Percentiles rank a stretch among this genome's conserved stretches.
Evolutionary conservation across 306 rosid genomes (phyloP).

Genomic region (Rosa lucieae): DNA sequence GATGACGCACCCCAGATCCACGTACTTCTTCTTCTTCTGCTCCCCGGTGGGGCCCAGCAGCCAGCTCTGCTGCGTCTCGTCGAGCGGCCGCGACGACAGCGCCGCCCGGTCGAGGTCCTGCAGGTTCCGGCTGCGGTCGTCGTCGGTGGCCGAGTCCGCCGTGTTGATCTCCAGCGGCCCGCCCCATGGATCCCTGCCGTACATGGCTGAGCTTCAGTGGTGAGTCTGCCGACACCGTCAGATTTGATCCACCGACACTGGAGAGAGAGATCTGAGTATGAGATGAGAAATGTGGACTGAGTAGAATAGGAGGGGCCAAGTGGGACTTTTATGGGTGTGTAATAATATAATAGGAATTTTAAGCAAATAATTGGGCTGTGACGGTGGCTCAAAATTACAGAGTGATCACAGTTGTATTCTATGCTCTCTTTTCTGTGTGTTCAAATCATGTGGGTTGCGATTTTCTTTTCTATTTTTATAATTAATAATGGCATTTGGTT

Average conservation of each 20-base stretch:
- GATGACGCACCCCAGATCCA: constrained; percentile 92
- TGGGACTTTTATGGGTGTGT: neutral
- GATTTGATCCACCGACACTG: neutral
- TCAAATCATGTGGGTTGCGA: neutral
- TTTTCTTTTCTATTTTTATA: neutral
- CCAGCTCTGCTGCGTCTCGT: constrained; percentile 99
- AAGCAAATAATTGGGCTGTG: neutral
- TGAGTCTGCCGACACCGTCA: no score
- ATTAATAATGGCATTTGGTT: neutral
- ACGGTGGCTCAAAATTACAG: constrained; percentile 7
- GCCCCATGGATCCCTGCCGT: constrained; percentile 99
- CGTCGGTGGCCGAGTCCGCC: constrained; percentile 91
- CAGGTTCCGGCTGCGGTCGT: constrained; percentile 87
- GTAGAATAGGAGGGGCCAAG: neutral
- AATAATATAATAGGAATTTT: no score
- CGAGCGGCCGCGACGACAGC: constrained; percentile 79
- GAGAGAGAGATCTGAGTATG: neutral
- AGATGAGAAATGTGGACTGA: constrained; percentile 5
- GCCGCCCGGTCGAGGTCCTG: constrained; percentile 90
- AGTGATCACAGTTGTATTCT: constrained; percentile 8
- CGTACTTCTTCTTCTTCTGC: constrained; percentile 98
- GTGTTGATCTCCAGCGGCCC: constrained; percentile 93
- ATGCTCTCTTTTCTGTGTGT: neutral
- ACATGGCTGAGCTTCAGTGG: constrained; percentile 32
- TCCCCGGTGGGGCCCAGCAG: constrained; percentile 75